Percentiles rank a stretch among this genome's conserved stretches.
Conservation (phyloP, 1,284 basidiomycete species). For the Volvariella surrecta region DNA sequence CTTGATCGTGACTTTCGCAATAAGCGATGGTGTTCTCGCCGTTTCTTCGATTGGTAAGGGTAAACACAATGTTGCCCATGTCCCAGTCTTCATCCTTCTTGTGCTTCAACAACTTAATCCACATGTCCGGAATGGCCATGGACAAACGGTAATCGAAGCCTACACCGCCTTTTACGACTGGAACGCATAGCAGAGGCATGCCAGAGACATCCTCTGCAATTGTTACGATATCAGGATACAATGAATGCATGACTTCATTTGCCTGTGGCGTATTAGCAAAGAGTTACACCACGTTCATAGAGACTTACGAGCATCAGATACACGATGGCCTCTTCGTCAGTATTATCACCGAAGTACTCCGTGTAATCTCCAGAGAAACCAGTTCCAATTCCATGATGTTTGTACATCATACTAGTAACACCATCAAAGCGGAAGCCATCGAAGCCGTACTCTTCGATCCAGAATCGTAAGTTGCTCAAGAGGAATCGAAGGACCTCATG, state of each 20-base stretch:
- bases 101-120: conserved; percentile 98
- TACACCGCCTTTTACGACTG: conserved; percentile 78
- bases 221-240: conserved; percentile 79
- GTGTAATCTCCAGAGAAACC: conserved; percentile 98
- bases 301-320: conserved; percentile 93
- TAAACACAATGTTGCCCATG: conserved; percentile 81
- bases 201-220: conserved; percentile 98
- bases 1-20: conserved; percentile 96
- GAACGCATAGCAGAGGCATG: conserved; percentile 90
- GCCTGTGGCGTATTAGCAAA: conserved; percentile 44
- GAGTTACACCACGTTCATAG: not conserved
- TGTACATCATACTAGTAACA: conserved; percentile 98
- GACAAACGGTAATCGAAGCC: conserved; percentile 97
- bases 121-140: conserved; percentile 99
- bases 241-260: conserved; percentile 80
- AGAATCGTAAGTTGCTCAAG: conserved; percentile 91
- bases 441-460: conserved; percentile 92
- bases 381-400: conserved; percentile 94
- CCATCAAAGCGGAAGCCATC: conserved; percentile 99
- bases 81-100: conserved; percentile 85
- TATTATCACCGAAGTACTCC: conserved; percentile 88
- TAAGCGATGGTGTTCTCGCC: conserved; percentile 92
- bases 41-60: conserved; percentile 84
- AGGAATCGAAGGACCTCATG: conserved; percentile 95
- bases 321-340: conserved; percentile 86